Conservation (phyloP, 1,284 basidiomycete species). For the Porodaedalea pini region DNA sequence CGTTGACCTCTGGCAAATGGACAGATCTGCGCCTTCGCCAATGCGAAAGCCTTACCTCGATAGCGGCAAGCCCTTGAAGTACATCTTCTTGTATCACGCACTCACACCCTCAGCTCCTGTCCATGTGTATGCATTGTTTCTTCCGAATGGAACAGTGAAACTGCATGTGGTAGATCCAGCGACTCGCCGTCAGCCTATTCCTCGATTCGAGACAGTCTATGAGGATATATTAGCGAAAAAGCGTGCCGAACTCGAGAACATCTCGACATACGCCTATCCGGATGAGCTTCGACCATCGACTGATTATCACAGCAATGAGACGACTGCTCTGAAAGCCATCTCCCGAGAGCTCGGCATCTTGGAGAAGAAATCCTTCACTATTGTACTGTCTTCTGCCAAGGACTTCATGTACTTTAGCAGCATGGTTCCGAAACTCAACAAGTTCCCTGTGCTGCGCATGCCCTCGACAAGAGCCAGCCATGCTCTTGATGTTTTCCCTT, state of each 20-base stretch:
- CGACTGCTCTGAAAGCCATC: slow-evolving; percentile 81
- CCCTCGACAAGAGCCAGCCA: slow-evolving; percentile 73
- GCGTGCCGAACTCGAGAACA: slow-evolving; percentile 37
- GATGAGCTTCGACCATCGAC: slow-evolving; percentile 67
- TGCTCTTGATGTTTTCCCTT: slow-evolving; percentile 72
- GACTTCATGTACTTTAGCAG: slow-evolving; percentile 84
- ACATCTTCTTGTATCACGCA: slow-evolving; percentile 91
- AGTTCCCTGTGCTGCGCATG: slow-evolving; percentile 89
- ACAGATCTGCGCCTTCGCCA: slow-evolving; percentile 55
- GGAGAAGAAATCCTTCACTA: slow-evolving; percentile 67
- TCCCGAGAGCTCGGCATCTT: slow-evolving; percentile 81
- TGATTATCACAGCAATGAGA: slow-evolving; percentile 78
- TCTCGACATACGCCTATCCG: slow-evolving; percentile 64
- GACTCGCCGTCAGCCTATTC: slow-evolving; percentile 77
- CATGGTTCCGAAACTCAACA: slow-evolving; percentile 66
- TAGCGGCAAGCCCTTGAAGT: slow-evolving; percentile 69
- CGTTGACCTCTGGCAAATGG: slow-evolving; percentile 84
- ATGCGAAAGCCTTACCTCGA: slow-evolving; percentile 75
- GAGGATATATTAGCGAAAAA: slow-evolving; percentile 51
- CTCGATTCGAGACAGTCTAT: slow-evolving; percentile 77
- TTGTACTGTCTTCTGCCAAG: slow-evolving; percentile 86
- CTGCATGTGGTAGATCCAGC: slow-evolving; percentile 92
- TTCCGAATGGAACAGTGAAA: slow-evolving; percentile 67
- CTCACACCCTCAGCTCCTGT: slow-evolving; percentile 69
- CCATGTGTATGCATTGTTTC: slow-evolving; percentile 90